phyloP scores from a whole-genome alignment of 78 protist genomes.

The Dictyostelium brefeldianum region DNA sequence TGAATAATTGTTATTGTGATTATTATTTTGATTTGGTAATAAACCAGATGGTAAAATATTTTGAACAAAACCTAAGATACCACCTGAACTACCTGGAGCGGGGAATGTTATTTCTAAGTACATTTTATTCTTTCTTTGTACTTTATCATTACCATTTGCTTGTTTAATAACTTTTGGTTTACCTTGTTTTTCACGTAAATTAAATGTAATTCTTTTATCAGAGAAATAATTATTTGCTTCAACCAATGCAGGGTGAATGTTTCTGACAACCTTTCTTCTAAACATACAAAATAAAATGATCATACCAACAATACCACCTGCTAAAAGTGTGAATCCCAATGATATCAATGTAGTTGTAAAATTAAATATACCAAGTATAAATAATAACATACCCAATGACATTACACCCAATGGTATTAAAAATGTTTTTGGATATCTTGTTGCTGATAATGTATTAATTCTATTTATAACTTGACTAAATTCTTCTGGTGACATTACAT shows the following conservation, averaged over 20 bases:
- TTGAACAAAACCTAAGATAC: neutral
- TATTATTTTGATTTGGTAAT: too few species aligned
- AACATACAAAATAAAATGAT: neutral
- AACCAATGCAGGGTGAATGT: neutral
- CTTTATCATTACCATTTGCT: neutral
- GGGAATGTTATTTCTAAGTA: conserved; percentile 26
- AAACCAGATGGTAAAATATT: neutral
- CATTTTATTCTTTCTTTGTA: neutral
- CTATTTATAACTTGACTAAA: conserved; percentile 9
- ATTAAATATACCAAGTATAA: neutral
- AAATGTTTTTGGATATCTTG: neutral
- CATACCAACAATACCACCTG: neutral
- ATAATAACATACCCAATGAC: neutral
- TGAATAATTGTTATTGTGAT: neutral
- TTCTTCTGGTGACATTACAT: neutral
- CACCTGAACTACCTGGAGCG: conserved; percentile 4
- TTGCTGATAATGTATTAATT: neutral
- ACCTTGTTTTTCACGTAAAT: neutral
- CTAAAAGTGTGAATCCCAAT: neutral
- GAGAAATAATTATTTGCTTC: conserved; percentile 25
- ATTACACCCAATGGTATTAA: neutral
- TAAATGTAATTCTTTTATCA: conserved; percentile 28
- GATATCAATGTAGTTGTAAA: neutral
- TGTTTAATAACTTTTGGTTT: neutral
- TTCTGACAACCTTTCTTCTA: neutral